phyloP scores from a whole-genome alignment of 805 yeast genomes.

The Hanseniaspora mollemarum region DNA sequence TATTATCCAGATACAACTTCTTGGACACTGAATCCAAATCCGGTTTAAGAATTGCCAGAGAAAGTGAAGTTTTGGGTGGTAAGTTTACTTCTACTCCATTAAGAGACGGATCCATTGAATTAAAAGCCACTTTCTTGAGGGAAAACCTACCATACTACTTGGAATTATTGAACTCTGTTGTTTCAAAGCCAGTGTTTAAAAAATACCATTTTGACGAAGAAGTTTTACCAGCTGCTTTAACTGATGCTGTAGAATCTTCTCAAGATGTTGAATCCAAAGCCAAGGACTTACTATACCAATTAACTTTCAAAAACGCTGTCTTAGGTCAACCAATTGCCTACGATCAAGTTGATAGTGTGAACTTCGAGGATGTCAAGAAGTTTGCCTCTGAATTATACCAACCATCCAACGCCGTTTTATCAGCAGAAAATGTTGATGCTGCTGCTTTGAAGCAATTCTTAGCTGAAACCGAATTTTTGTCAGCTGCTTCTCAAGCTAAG shows the following conservation, averaged over 20 bases:
- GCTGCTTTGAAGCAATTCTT: constrained; percentile 60
- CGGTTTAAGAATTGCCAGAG: constrained; percentile 87
- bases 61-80: constrained; percentile 89
- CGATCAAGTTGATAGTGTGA: constrained; percentile 49
- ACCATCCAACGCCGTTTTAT: constrained; percentile 56
- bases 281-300: constrained; percentile 63
- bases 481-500: constrained; percentile 47
- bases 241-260: constrained; percentile 36
- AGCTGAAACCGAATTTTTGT: constrained; percentile 33
- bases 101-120: constrained; percentile 66
- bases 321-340: constrained; percentile 73
- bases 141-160: constrained; percentile 88
- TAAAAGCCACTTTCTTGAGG: constrained; percentile 71
- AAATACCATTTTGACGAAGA: constrained; percentile 75
- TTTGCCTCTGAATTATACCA: constrained; percentile 61
- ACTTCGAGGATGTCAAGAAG: constrained; percentile 52
- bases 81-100: constrained; percentile 53
- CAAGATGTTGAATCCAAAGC: constrained; percentile 47
- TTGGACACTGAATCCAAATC: constrained; percentile 72
- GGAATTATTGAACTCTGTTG: constrained; percentile 65
- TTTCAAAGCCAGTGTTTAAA: constrained; percentile 60
- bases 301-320: constrained; percentile 68
- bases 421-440: constrained; percentile 62
- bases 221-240: constrained; percentile 64
- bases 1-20: constrained; percentile 73